These are phyloP conservation scores for Cucumis sativus DNA, from an alignment of 306 rosid genomes.

Conservation along the genomic window DNA sequence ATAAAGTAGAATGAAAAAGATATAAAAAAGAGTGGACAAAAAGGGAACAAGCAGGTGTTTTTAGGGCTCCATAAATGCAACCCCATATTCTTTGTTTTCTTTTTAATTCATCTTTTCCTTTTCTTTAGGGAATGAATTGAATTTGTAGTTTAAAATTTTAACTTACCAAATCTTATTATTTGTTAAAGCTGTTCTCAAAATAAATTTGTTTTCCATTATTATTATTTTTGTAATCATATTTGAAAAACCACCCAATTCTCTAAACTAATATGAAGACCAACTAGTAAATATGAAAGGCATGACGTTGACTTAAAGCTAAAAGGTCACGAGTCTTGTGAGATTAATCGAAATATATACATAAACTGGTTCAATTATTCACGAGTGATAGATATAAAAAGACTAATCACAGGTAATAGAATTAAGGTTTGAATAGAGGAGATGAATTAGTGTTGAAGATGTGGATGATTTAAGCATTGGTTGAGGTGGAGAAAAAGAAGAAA, in stretches of 20 bases:
- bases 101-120: background rate
- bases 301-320: too few species aligned
- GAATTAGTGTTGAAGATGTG: too few species aligned
- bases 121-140: background rate
- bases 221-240: background rate
- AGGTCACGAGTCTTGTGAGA: too few species aligned
- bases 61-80: background rate
- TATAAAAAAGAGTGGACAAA: slow-evolving; percentile 3
- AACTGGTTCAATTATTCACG: too few species aligned
- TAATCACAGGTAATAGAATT: too few species aligned
- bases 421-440: too few species aligned
- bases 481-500: too few species aligned
- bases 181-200: too few species aligned
- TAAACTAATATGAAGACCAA: background rate
- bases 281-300: too few species aligned
- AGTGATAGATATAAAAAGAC: too few species aligned
- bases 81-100: background rate
- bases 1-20: background rate
- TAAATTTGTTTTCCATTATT: background rate
- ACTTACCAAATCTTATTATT: background rate
- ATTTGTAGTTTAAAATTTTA: background rate
- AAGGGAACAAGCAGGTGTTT: slow-evolving; percentile 3
- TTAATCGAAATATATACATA: too few species aligned
- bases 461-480: too few species aligned
- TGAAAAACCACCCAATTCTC: background rate